Evolutionary conservation across 2,329 filamentous ascomycete genomes (phyloP).

Genomic region (Nemania serpens): DNA sequence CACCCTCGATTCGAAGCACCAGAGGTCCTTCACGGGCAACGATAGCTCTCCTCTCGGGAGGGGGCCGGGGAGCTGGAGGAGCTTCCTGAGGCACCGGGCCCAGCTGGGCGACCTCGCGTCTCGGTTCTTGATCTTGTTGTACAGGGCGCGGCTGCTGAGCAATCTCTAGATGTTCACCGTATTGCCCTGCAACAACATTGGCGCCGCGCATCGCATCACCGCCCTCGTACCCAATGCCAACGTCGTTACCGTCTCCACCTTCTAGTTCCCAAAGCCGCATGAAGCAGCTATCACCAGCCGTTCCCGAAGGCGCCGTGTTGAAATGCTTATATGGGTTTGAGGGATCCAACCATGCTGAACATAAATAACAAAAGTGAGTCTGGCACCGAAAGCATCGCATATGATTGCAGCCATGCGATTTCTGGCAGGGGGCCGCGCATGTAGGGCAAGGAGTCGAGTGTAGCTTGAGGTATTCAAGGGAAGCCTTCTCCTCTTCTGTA

Average conservation of each 20-base stretch:
- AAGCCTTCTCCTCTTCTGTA: conserved; percentile 82
- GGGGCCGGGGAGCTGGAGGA: conserved; percentile 31
- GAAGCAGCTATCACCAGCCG: conserved; percentile 67
- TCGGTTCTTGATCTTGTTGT: conserved; percentile 31
- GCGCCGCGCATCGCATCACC: conserved; percentile 37
- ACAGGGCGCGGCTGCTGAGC: conserved; percentile 37
- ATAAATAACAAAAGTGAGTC: conserved; percentile 95
- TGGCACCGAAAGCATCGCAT: conserved; percentile 92
- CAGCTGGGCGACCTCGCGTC: conserved; percentile 32
- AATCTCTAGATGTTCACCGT: conserved; percentile 32
- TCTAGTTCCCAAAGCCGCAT: conserved; percentile 90
- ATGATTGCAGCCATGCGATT: conserved; percentile 93
- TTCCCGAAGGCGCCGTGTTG: conserved; percentile 64
- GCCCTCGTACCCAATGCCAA: conserved; percentile 52
- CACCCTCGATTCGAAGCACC: conserved; percentile 57
- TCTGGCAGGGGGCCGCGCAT: conserved; percentile 82
- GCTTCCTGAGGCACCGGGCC: conserved; percentile 26
- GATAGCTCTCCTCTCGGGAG: conserved; percentile 45
- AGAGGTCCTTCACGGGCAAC: conserved; percentile 62
- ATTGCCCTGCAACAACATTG: conserved; percentile 29
- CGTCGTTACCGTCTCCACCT: conserved; percentile 70
- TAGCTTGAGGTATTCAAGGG: conserved; percentile 78
- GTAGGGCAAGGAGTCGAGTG: conserved; percentile 90
- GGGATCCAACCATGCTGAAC: conserved; percentile 81
- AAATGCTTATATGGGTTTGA: conserved; percentile 88